Base-by-base conservation (phyloP, 192 early-diverging fungal species). In the Diversispora epigaea region DNA sequence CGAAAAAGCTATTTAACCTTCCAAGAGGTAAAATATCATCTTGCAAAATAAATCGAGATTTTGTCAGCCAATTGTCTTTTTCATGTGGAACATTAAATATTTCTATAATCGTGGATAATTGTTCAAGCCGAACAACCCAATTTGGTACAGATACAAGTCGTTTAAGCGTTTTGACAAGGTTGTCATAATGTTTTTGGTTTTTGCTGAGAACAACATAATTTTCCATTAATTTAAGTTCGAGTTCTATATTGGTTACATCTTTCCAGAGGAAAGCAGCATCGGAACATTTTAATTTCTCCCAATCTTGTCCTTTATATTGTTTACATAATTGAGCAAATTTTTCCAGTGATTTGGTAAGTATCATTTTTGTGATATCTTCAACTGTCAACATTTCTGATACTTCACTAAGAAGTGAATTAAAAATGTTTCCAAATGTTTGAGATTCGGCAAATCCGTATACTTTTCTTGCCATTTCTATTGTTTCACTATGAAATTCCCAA, bases 211-310 rank as follows among this genome's bases (percentile, higher is more conserved):
- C 22, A 6, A 4, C 8, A 11, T 17, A 11, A 17, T 54, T 14
- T 44, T 2, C 14, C 15, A 73, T 60, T 19, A 73, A 73, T 43
- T 60, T 11, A 1, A 73, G n/a, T 45, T 73, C 71, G 3, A 10
- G 8, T 14, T 61, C 14, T 9, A 60, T n/a, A 61, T 73, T 6
- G 0, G 1, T 40, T 15, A 47, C 44, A 58, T 21, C 44, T 25
- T 47, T 73, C 71, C 71, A 73, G 4, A 70, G 10, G 7, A 50
- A 25, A 10, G 15, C 11, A 3, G 43, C 58, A 41, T 57, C 32
- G 6, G 55, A 61, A 22, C 15, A 60, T 61, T 58, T 73, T 4
- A 73, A 11, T 43, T 60, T 43, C 22, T 12, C 19, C 71, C 71
- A 73, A 11, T 73, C 39, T 1, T 57, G 0, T 2, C 61, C 52